Evolutionary conservation across 2,329 filamentous ascomycete species (phyloP), one percentile per base, ranked within the genome.

Genomic region (Xylaria sp.): DNA sequence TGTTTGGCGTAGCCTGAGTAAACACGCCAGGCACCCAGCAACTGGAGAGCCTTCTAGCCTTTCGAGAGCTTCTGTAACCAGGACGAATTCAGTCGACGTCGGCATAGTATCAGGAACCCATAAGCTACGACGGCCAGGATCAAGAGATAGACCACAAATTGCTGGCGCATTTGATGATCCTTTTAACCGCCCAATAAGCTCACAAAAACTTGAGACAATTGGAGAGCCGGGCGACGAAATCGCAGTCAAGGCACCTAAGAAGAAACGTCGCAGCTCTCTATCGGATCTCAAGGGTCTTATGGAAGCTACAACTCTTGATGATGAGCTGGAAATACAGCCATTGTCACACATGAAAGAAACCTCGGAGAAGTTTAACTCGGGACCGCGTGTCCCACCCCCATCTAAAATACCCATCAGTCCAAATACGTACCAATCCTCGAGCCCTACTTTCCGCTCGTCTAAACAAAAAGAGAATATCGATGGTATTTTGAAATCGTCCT

Each of bases 181-280:
- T 18, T 75, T 79, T 55, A 81, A 83, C 56, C 81, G 89, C 36
- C 89, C 89, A 18, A 79, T 80, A 8, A 90, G 88, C 76, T 87
- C 87, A 2, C 83, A 88, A 71, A 83, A 84, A 45, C 79, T 89
- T 1, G 86, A 87, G 74, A 89, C 87, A 0, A 89, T 89, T 58
- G 87, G 86, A 18, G 87, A 89, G 74, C 87, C 87, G 0, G 82
- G 79, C 18, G 84, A 85, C 63, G 77, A 79, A 5, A 70, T 74
- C 9, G 71, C 77, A 4, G 70, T 77, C 0, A 85, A 82, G 72
- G 78, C 78, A n/a, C 81, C 83, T 52, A 90, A 87, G 77, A 94
- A 90, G 82, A 97, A 97, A 83, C 87, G 95, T 63, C 90, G 95
- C 77, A 97, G 94, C 81, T 97, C 94, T 30, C 82, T 98, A 48